Conservation (phyloP, 2,329 filamentous ascomycete genomes). For the Beauveria scarabaeidicola region DNA sequence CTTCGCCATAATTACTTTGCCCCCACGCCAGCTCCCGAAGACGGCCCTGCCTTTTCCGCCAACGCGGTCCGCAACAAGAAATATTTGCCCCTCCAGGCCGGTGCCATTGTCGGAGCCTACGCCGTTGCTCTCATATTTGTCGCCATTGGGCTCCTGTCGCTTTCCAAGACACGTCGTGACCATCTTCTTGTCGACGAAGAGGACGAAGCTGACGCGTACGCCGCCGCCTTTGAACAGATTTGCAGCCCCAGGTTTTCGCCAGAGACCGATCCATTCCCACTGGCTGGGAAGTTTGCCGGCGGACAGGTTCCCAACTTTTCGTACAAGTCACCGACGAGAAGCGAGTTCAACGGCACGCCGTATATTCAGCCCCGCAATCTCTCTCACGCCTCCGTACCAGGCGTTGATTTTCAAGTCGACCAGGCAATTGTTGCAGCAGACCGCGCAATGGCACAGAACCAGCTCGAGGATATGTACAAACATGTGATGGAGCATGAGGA, state of each 20-base stretch:
- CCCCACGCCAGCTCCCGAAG: conserved; percentile 50
- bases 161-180: conserved; percentile 48
- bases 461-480: conserved; percentile 85
- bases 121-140: conserved; percentile 67
- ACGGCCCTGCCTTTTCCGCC: conserved; percentile 51
- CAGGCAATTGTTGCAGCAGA: conserved; percentile 67
- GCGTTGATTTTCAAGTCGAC: conserved; percentile 66
- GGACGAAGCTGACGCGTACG: conserved; percentile 14
- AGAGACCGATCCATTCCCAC: conserved; percentile 15
- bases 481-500: conserved; percentile 86
- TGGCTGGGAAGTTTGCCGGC: conserved; percentile 16
- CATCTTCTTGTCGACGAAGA: conserved; percentile 45
- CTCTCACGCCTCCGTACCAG: conserved; percentile 42
- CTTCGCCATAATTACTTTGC: conserved; percentile 13
- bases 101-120: conserved; percentile 78
- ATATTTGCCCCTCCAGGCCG: conserved; percentile 72
- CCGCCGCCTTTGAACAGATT: conserved; percentile 13
- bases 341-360: conserved; percentile 22
- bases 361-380: conserved; percentile 19
- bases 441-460: conserved; percentile 64
- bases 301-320: conserved; percentile 40
- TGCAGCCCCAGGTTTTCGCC: conserved; percentile 17
- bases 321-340: conserved; percentile 36
- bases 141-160: conserved; percentile 54
- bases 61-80: conserved; percentile 50